phyloP scores from a whole-genome alignment of 805 yeast species.

The Sungouiozyma ichnusensis region DNA sequence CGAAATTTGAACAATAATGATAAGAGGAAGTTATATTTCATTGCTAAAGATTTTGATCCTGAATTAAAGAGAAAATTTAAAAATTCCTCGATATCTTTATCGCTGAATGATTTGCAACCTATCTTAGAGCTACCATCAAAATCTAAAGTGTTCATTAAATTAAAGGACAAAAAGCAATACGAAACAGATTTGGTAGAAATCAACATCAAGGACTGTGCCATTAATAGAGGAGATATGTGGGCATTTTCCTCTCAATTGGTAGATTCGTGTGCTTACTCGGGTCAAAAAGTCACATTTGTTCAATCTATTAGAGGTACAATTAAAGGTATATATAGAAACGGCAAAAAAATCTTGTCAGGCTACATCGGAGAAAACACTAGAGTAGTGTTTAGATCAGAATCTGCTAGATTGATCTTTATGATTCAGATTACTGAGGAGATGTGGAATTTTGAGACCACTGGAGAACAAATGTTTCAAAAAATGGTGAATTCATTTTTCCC shows the following conservation, averaged over 20 bases:
- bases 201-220: constrained; percentile 64
- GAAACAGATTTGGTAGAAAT: constrained; percentile 78
- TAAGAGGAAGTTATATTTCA: constrained; percentile 35
- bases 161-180: constrained; percentile 36
- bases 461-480: constrained; percentile 87
- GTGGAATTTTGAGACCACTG: constrained; percentile 98
- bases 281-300: constrained; percentile 55
- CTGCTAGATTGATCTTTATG: constrained; percentile 72
- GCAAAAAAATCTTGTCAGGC: constrained; percentile 62
- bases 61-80: constrained; percentile 22
- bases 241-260: constrained; percentile 51
- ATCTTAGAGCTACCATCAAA: constrained; percentile 58
- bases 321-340: constrained; percentile 51
- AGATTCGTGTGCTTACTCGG: constrained; percentile 53
- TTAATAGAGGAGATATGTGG: constrained; percentile 94
- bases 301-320: constrained; percentile 55
- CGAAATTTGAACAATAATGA: not conserved
- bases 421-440: constrained; percentile 88
- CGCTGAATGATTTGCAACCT: constrained; percentile 49
- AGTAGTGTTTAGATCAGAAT: constrained; percentile 80
- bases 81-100: constrained; percentile 38
- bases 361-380: constrained; percentile 66
- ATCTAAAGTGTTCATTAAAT: constrained; percentile 49
- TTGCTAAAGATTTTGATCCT: constrained; percentile 31
- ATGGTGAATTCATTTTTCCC: constrained; percentile 90